phyloP scores from a whole-genome alignment of 306 rosid genomes.

The Abrus pulchellus region DNA sequence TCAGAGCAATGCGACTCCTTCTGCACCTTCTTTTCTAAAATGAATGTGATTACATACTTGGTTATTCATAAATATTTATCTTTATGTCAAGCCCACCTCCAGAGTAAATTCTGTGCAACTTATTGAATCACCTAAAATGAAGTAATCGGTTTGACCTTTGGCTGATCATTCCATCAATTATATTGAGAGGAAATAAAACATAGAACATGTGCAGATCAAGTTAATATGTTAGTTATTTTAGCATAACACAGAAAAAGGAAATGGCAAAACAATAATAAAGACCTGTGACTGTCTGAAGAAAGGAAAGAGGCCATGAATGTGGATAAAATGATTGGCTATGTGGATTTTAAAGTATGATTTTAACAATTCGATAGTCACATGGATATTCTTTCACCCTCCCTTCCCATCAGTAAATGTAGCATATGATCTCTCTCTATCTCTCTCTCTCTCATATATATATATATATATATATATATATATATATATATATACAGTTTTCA shows the following conservation, averaged over 20 bases:
- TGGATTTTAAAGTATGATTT: conserved; percentile 8
- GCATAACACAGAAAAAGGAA: background rate
- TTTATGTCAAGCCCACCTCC: background rate
- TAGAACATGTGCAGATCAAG: background rate
- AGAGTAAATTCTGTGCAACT: background rate
- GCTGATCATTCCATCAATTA: background rate
- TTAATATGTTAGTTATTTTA: background rate
- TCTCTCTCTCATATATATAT: background rate
- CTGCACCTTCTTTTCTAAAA: background rate
- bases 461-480: too few species aligned
- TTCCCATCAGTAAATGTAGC: background rate
- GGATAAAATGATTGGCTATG: conserved; percentile 6
- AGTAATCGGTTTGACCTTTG: background rate
- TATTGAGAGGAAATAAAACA: background rate
- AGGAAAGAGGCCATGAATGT: conserved; percentile 9
- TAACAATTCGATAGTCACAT: background rate
- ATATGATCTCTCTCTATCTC: background rate
- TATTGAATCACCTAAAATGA: background rate
- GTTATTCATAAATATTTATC: conserved; percentile 16
- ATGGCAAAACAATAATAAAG: background rate
- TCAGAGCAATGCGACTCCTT: background rate
- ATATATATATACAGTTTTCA: background rate
- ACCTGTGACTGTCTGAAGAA: background rate
- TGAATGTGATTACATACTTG: background rate
- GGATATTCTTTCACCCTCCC: background rate